Base-by-base conservation (phyloP, 495 filamentous ascomycete species). In the Penicillium alfredii region DNA sequence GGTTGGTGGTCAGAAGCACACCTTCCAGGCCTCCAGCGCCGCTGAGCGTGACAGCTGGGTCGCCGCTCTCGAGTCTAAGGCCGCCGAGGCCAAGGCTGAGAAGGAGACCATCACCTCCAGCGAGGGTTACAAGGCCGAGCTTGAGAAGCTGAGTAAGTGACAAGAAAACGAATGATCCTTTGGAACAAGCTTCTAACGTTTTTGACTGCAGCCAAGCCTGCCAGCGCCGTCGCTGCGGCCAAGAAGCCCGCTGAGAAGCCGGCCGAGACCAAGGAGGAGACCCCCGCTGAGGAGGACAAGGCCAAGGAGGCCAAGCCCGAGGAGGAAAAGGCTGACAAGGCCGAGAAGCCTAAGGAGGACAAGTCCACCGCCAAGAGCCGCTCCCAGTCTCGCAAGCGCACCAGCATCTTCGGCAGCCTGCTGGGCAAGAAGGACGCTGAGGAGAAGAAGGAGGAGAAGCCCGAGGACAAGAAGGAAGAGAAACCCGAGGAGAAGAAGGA, bases 21-120 rank as follows among this genome's bases (percentile, higher is more conserved):
- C 73, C 33, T 90, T 95, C 78, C 84, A 93, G 76, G 82, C 86
- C 31, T 49, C 71, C 42, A 81, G 49, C 46, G 51, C 73, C 21
- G 64, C 73, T 34, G 92, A 96, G 67, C 89, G 92, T 56, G 86
- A 94, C 59, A 84, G 78, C 71, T 98, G 90, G 90, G 71, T 93
- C 43, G 76, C 73, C 36, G 77, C 84, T 35, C 58, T 93, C 38
- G 83, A 86, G 73, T 56, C 72, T 40, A 87, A 88, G 78, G 65
- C 77, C 34, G 67, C 71, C 18, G 86, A 88, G 64, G 86, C 86
- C 38, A 86, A 87, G 71, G 78, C 77, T 39, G 68, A 81, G 38
- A 80, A 72, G 48, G 74, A 80, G 38, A 72, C 73, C 44, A 72
- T 92, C 45, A 69, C 72, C 31, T 73, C 77, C 56, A 80, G 75